Evolutionary conservation across 2,329 filamentous ascomycete genomes (phyloP), one percentile per base, ranked within the genome.

Genomic region (Aureobasidium sp.): DNA sequence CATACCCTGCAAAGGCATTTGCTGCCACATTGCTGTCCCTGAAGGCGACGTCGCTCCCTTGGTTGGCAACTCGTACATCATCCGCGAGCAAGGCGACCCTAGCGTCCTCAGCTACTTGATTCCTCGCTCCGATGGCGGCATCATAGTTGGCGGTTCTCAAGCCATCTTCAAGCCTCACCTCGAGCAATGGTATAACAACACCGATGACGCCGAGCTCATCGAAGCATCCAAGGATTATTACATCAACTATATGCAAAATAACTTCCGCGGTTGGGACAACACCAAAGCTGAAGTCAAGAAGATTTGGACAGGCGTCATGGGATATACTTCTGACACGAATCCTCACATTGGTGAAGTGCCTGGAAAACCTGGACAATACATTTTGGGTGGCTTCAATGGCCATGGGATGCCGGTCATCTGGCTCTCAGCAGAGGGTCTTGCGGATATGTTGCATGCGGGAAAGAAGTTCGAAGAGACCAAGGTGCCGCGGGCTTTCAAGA

Each of bases 321-420:
- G 68, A 1, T 69, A 67, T 42, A 66, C 56, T 9, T 55, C 41
- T 13, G 68, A 69, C 34, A 63, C 55, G 27, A 63, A 63, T 41
- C 79, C 80, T 0, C 74, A 77, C n/a, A 68, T 83, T 1, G 79
- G 80, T 0, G 64, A 66, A 0, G 70, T 82, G 0, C 79, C 79
- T 0, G 74, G 69, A 0, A 73, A 71, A 51, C 61, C 70, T 2
- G 73, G 72, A 6, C 74, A 79, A 64, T 78, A 74, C 51, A 70
- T 82, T n/a, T 68, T 79, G 26, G 79, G 76, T 0, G 80, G 80
- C 0, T 82, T 82, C 63, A 77, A 75, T 34, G 80, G 81, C 0
- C 79, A 82, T 61, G 81, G 80, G 0, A 83, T 83, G 79, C 75
- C 78, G 0, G 67, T 78, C 27, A 75, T 80, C 20, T 76, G 77